Base-by-base conservation (phyloP, 495 filamentous ascomycete genomes). In the Penicillium psychrofluorescens region DNA sequence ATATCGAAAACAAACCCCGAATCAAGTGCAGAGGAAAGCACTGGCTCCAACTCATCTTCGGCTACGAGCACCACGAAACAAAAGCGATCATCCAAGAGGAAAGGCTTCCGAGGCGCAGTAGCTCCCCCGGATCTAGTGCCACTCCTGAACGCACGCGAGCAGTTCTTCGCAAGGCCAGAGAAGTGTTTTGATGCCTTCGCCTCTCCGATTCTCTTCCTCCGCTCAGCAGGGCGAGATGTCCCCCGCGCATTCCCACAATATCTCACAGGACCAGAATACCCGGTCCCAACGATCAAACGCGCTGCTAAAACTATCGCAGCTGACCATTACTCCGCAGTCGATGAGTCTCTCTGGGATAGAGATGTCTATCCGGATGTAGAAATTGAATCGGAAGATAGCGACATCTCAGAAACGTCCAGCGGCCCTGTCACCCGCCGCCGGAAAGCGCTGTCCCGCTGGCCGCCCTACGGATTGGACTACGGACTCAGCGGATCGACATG, bases 131-230 rank as follows among this genome's bases (percentile, higher is more conserved):
- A 67, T 31, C 53, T 73, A 8, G 45, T 68, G 6, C 55, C 58
- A 0, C 62, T 69, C 4, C 59, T 70, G 1, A 28, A 61, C n/a
- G 66, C 66, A 1, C 62, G 75, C 10, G 54, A 61, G 13, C 14
- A 46, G 3, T 55, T 74, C 15, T 83, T 83, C 51, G 15, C 54
- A 3, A 66, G 61, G 2, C 65, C 71, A 7, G 70, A 74, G 41
- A 50, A 68, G 11, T 78, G 66, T 50, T 79, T 79, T 35, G 78
- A 81, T 46, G 61, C 77, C 1, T 81, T 83, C 49, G 78, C 79
- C 1, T 80, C 76, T 6, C 78, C 79, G 0, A 59, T 78, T 7
- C 63, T 79, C 4, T 80, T 80, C 51, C 75, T 81, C 33, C 69
- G 79, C 27, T 72, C 75, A 1, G 50, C 75, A 0, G 71, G 67